Conservation (phyloP, 2,329 filamentous ascomycete genomes). For the Fonsecaea multimorphosa region DNA sequence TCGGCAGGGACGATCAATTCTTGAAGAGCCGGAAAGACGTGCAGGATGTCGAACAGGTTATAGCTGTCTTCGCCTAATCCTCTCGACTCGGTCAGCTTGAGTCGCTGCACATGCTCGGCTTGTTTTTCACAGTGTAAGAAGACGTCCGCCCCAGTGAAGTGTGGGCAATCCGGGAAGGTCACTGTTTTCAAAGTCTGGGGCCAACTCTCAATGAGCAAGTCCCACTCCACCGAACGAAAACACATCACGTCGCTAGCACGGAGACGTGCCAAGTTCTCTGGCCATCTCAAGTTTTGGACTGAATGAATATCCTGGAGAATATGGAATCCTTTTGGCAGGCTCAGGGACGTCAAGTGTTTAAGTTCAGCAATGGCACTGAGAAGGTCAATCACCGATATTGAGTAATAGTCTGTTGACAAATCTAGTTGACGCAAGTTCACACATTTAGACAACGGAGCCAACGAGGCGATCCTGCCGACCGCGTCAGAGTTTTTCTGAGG, state of each 20-base stretch:
- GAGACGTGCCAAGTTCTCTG: constrained; percentile 25
- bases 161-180: constrained; percentile 11
- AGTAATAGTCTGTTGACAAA: constrained; percentile 59
- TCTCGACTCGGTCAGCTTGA: not conserved
- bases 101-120: constrained; percentile 12
- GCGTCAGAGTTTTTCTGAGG: constrained; percentile 12
- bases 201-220: constrained; percentile 22
- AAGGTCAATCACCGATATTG: constrained; percentile 56
- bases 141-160: not conserved
- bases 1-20: constrained; percentile 4
- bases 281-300: constrained; percentile 25
- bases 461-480: constrained; percentile 54
- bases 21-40: constrained; percentile 9
- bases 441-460: constrained; percentile 64
- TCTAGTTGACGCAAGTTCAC: constrained; percentile 57
- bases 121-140: constrained; percentile 10
- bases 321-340: constrained; percentile 46
- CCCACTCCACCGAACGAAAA: constrained; percentile 15
- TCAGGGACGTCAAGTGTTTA: constrained; percentile 51
- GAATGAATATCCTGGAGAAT: not conserved
- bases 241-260: constrained; percentile 24
- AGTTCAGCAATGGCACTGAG: constrained; percentile 59
- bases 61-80: not conserved
- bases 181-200: constrained; percentile 29
- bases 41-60: constrained; percentile 16